These are phyloP conservation scores for Lachancea sp. DNA, from an alignment of 805 yeast genomes.

Conservation along the genomic window DNA sequence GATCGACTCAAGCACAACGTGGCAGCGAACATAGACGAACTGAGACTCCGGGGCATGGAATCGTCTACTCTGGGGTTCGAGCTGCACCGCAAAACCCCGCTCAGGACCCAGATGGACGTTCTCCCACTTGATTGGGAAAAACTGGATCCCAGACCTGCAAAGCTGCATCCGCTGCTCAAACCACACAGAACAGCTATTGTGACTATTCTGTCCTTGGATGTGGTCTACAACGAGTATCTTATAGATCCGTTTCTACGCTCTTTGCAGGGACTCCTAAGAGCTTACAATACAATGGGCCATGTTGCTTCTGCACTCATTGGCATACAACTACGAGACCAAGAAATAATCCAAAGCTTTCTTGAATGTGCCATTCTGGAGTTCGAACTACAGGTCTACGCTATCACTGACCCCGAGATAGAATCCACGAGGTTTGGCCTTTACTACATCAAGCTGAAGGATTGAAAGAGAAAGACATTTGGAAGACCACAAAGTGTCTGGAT, in stretches of 20 bases:
- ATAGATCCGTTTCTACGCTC: constrained; percentile 29
- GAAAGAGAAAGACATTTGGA: too few species aligned
- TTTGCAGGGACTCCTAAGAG: constrained; percentile 12
- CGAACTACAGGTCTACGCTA: constrained; percentile 16
- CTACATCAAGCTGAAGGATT: constrained; percentile 8
- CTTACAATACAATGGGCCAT: constrained; percentile 6
- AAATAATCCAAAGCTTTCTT: constrained; percentile 23
- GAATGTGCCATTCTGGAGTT: constrained; percentile 22
- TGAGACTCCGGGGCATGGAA: constrained; percentile 15
- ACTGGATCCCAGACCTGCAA: constrained; percentile 8
- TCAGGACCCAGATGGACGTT: constrained; percentile 18
- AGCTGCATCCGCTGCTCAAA: background rate
- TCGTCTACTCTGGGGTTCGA: constrained; percentile 3
- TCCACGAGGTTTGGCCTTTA: constrained; percentile 22
- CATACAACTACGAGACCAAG: constrained; percentile 30
- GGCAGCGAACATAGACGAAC: constrained; percentile 20
- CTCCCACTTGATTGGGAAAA: constrained; percentile 31
- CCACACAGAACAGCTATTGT: constrained; percentile 8
- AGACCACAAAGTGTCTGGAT: too few species aligned
- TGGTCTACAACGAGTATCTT: constrained; percentile 31
- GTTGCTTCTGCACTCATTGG: constrained; percentile 22
- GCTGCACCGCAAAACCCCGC: constrained; percentile 1
- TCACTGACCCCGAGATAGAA: constrained; percentile 15
- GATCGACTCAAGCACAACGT: constrained; percentile 24
- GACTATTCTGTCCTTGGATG: constrained; percentile 32